A percentile compares a stretch with the other conserved stretches of the same genome.
These are phyloP conservation scores for Cyamopsis tetragonoloba DNA, from an alignment of 306 rosid species.

Conservation along the genomic window DNA sequence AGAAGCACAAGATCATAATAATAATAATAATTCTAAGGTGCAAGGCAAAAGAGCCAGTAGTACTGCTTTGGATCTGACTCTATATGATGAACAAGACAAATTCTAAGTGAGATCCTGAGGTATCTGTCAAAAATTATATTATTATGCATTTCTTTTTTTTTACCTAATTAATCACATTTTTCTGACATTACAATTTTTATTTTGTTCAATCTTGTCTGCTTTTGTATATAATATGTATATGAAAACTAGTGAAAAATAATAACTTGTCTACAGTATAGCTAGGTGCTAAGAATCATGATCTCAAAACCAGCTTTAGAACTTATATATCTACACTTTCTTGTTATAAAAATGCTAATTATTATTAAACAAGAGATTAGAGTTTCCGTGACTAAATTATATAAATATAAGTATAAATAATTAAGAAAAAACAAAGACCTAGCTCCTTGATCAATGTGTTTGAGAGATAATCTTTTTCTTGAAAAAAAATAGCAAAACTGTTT, in stretches of 20 bases:
- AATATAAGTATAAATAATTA: too few relatives aligned
- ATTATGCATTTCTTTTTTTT: constrained; percentile 33
- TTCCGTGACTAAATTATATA: not conserved
- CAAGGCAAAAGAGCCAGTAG: constrained; percentile 43
- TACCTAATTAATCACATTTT: constrained; percentile 18
- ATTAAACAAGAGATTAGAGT: too few relatives aligned
- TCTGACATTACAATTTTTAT: constrained; percentile 29
- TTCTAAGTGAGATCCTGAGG: constrained; percentile 85
- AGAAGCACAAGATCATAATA: constrained; percentile 26
- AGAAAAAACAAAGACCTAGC: not conserved
- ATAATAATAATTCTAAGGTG: constrained; percentile 19
- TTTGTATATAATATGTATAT: constrained; percentile 21
- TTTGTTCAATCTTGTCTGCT: constrained; percentile 23
- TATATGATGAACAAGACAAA: constrained; percentile 67
- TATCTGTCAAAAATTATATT: constrained; percentile 49
- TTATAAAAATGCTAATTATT: not conserved
- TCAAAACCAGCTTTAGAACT: not conserved
- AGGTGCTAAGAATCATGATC: constrained; percentile 22
- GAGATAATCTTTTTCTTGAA: not conserved
- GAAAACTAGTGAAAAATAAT: constrained; percentile 31
- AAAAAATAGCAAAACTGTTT: not conserved
- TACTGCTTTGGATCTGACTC: constrained; percentile 82
- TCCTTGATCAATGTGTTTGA: not conserved
- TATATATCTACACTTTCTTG: not conserved
- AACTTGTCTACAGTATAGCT: constrained; percentile 10